Base-by-base conservation (phyloP, 768 basidiomycete species). In the Lactarius tabidus region DNA sequence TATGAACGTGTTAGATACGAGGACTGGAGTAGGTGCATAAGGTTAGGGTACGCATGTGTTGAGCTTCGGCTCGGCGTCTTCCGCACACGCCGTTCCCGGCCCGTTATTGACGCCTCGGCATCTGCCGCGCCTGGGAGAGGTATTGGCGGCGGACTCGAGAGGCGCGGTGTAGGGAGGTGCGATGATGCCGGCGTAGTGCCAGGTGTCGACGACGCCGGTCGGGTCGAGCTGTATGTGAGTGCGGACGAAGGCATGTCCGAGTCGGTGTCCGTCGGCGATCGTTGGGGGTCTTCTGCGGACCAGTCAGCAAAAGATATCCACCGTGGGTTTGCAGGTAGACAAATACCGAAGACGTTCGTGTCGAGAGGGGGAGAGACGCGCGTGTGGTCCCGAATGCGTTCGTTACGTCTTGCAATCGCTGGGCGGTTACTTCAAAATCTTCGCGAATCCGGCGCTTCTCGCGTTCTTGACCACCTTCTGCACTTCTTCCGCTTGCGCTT, bases 11-110 rank as follows among this genome's bases (percentile, higher is more conserved):
- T n/a, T 54, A 60, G n/a, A 33, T 28, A 41, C n/a, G 23, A 5
- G 6, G 39, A 41, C 31, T 29, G 26, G 12, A 2, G 20, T 2
- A 33, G 12, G 51, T 12, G 18, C 18, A 17, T 18, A 6, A 17
- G 60, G n/a, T n/a, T 18, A 14, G 15, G 55, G 51, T 14, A 84
- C 86, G 59, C 72, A 91, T 90, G 90, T 93, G 74, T 93, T 93
- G 28, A 94, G 81, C 73, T 93, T 94, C 14, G 92, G 92, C 72
- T 94, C 92, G 0, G 91, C 79, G 69, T 92, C 77, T 88, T 93
- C 55, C 92, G 81, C 23, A 80, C 74, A 58, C 88, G 77, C 81
- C 87, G 76, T 82, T 83, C 72, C 71, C 85, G 74, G 70, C 80
- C 73, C 38, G 53, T 20, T 15, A 58, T 48, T 10, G 41, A 14